Evolutionary conservation across 257 asterid genomes (phyloP), one percentile per base, ranked within the genome.

Genomic region (Cynanchum wilfordii): DNA sequence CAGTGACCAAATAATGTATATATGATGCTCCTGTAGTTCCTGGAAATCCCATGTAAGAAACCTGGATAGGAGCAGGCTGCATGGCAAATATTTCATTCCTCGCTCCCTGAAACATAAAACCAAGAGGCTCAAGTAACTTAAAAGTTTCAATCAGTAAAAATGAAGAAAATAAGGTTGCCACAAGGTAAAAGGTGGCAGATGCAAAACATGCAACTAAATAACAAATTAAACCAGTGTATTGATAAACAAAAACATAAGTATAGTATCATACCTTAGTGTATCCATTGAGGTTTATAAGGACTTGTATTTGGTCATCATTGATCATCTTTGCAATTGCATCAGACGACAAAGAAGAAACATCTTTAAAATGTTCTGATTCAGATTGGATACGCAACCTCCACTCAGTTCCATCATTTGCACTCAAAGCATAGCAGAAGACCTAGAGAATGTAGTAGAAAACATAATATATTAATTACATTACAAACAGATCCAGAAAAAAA

Each of bases 31-130:
- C 99, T 0, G 98, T 95, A 69, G 99, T 95, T 77, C 99, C 99
- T 29, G 99, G 99, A 78, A 95, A 95, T 69, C 99, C 99, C 99
- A 95, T 95, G 72, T 95, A 95, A 29, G 99, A 95, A 78, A 95
- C 98, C 88, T 95, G 99, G 85, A 95, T 89, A 25, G 99, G 99
- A 78, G 99, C 98, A 50, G 99, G 99, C 80, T 90, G 96, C 98
- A 95, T 92, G 72, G 99, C 93, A 84, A 95, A 95, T 83, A 95
- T 87, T 84, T 95, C 99, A 79, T 95, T 95, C 82, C 99, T 88
- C 36, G 98, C 99, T n/a, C 99, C 99, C 99, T 95, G 83, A 70
- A 74, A 71, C 56, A 71, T 58, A 20, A 62, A 73, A 65, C 29
- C 10, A 68, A 40, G 38, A 65, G 70, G 1, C 3, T 40, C 42